Percentiles rank a stretch among this genome's conserved stretches.
Conservation (phyloP, 2,329 filamentous ascomycete genomes). For the Pseudocercospora cruenta region DNA sequence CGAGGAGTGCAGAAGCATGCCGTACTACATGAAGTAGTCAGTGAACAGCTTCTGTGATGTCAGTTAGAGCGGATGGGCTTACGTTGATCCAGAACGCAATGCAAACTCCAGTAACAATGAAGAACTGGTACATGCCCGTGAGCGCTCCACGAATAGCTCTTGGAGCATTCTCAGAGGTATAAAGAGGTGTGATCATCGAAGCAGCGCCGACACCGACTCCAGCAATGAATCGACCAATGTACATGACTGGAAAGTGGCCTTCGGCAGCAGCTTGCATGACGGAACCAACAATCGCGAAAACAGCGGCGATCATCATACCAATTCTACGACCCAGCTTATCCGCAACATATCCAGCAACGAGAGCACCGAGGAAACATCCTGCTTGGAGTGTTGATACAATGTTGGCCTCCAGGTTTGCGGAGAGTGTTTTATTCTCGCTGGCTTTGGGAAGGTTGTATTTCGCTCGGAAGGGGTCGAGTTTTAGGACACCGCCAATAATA, state of each 20-base stretch:
- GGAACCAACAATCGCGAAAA: slow-evolving; percentile 66
- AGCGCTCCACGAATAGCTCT: slow-evolving; percentile 55
- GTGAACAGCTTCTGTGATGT: no score
- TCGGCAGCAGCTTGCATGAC: slow-evolving; percentile 69
- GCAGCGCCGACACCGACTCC: slow-evolving; percentile 47
- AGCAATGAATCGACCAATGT: slow-evolving; percentile 49
- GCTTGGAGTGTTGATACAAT: slow-evolving; percentile 78
- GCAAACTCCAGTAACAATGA: slow-evolving; percentile 46
- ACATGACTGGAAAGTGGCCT: slow-evolving; percentile 27
- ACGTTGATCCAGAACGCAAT: slow-evolving; percentile 10
- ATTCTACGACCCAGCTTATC: slow-evolving; percentile 71
- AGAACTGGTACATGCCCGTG: slow-evolving; percentile 64
- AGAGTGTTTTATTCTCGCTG: slow-evolving; percentile 26
- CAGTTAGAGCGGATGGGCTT: no score
- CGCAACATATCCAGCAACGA: slow-evolving; percentile 70
- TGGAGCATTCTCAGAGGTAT: slow-evolving; percentile 56
- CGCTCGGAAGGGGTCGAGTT: slow-evolving; percentile 61
- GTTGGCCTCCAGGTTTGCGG: slow-evolving; percentile 31
- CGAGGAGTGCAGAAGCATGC: slow-evolving; percentile 50
- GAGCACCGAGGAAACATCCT: slow-evolving; percentile 72
- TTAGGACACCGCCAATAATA: slow-evolving; percentile 69
- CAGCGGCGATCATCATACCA: slow-evolving; percentile 67
- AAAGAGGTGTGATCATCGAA: slow-evolving; percentile 62
- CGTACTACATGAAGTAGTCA: slow-evolving; percentile 54
- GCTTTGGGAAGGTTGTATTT: slow-evolving; percentile 55